Base-by-base conservation (phyloP, 2,329 filamentous ascomycete genomes). In the Zasmidium cellare region DNA sequence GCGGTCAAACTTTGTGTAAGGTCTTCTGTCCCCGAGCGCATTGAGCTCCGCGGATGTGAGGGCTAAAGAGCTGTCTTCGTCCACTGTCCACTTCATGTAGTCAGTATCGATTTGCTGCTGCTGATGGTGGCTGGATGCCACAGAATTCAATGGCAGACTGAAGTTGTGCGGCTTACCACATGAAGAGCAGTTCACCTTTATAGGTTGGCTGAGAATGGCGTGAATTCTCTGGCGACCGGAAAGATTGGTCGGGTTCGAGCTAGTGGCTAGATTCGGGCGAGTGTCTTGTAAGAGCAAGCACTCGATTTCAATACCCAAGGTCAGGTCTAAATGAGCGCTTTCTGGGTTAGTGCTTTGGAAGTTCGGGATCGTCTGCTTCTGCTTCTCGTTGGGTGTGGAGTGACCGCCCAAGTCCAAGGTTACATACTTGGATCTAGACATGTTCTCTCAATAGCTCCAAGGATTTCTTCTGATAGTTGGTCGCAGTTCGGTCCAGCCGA, bases 281-380 rank as follows among this genome's bases (percentile, higher is more conserved):
- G 28, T 49, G 19, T 56, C 52, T 46, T 54, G 46, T 2, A 60
- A 23, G 3, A 60, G 44, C 14, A 60, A 19, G 31, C 55, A 63
- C 47, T 60, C 58, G n/a, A 63, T 51, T 25, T 63, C 55, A 11
- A 60, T 48, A 23, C 60, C 60, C 31, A 55, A 50, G 11, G 60
- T 58, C 18, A 63, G 38, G 28, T 52, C 47, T 51, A 58, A 18
- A 11, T 31, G 44, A 51, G 41, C 38, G 14, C 11, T n/a, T 14
- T 5, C 12, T 23, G 46, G 19, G 20, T 23, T 19, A 23, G 12
- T 23, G 6, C 22, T 23, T 23, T 19, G 12, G 46, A 6, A 14
- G 23, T 9, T 47, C n/a, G 9, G n/a, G 25, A 28, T 11, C 25
- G 11, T 11, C 11, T 47, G n/a, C n/a, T 45, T n/a, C 41, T 45